Conservation (phyloP, 345 rosid genomes). For the Physaria fendleri region DNA sequence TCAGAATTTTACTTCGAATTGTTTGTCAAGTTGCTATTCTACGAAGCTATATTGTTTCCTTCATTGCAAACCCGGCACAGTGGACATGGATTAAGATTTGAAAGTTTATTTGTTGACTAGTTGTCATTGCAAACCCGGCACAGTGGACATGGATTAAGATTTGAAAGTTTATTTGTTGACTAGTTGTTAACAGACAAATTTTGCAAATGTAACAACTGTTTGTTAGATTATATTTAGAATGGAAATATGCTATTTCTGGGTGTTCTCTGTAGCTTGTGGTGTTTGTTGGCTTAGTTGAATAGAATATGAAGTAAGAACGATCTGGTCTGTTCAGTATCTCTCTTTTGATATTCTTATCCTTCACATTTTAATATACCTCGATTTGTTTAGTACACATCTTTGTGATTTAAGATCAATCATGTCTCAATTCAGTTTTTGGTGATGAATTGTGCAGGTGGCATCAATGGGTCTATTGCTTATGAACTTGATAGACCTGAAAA, state of each 20-base stretch:
- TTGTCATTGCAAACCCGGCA: background rate
- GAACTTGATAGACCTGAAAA: conserved; percentile 95
- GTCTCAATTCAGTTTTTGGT: background rate
- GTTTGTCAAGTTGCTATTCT: background rate
- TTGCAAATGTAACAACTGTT: background rate
- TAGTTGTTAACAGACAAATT: background rate
- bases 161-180: background rate
- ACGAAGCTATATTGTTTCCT: background rate
- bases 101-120: background rate
- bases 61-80: background rate
- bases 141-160: background rate
- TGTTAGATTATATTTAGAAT: background rate
- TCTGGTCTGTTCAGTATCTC: background rate
- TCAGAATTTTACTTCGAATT: background rate
- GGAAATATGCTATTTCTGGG: background rate
- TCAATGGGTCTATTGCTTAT: conserved; percentile 79
- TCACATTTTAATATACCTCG: background rate
- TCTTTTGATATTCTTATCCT: background rate
- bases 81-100: background rate
- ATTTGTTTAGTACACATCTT: too few species aligned
- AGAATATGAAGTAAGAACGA: background rate
- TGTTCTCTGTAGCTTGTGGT: background rate
- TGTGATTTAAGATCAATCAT: background rate
- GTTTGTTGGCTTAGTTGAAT: background rate
- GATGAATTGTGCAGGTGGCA: conserved; percentile 54